A percentile compares a stretch with the other conserved stretches of the same genome.
Evolutionary conservation across 2,329 filamentous ascomycete genomes (phyloP).

Genomic region (Pestalotiopsis sp.): DNA sequence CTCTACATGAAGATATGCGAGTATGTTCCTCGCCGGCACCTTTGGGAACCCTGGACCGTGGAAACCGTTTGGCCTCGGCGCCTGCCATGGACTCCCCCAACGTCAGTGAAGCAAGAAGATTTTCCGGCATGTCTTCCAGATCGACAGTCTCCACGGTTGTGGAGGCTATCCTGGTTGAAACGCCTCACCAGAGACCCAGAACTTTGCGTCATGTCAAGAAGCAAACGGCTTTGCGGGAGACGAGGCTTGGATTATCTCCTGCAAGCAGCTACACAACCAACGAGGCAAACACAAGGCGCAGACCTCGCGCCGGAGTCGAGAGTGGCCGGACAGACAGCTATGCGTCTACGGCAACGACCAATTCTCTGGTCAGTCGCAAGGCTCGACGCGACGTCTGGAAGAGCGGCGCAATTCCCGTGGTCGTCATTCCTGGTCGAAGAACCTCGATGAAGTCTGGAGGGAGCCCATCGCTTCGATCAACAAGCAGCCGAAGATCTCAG

Average conservation of each 20-base stretch:
- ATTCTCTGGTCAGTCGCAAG: conserved; percentile 54
- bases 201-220: conserved; percentile 66
- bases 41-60: conserved; percentile 27
- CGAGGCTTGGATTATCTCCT: conserved; percentile 42
- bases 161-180: conserved; percentile 60
- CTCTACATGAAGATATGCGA: conserved; percentile 45
- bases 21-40: conserved; percentile 36
- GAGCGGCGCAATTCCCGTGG: conserved; percentile 62
- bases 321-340: conserved; percentile 47
- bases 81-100: conserved; percentile 42
- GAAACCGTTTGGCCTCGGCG: conserved; percentile 33
- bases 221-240: conserved; percentile 42
- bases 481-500: conserved; percentile 60
- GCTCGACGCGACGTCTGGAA: conserved; percentile 63
- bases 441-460: conserved; percentile 54
- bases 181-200: conserved; percentile 48
- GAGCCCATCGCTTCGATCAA: conserved; percentile 61
- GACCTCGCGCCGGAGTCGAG: conserved; percentile 28
- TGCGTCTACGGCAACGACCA: conserved; percentile 49
- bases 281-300: conserved; percentile 30
- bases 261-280: conserved; percentile 42
- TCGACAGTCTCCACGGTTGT: conserved; percentile 60
- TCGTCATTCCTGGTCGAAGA: conserved; percentile 61
- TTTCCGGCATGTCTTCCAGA: conserved; percentile 56
- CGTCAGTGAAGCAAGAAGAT: conserved; percentile 48